Conservation (phyloP, 495 filamentous ascomycete species). For the Monascus purpureus region DNA sequence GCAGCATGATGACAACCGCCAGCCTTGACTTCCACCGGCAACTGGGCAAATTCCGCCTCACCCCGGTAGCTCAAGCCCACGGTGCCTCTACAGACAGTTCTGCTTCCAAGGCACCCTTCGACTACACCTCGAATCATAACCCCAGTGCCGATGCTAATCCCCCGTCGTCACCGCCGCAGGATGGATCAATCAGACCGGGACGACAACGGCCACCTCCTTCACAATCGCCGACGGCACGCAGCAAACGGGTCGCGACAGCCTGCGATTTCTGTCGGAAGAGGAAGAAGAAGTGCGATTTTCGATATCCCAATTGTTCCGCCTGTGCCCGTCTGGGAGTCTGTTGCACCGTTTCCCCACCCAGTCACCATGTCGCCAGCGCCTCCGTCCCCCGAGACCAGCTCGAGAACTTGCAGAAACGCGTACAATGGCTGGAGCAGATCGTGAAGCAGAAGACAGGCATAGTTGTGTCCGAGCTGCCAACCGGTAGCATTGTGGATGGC, state of each 20-base stretch:
- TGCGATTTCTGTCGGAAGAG: constrained; percentile 40
- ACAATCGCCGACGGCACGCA: no score
- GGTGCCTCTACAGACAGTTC: no score
- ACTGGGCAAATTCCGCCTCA: no score
- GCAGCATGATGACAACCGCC: no score
- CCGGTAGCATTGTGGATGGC: constrained; percentile 22
- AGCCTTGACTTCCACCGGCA: no score
- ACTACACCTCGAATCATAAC: no score
- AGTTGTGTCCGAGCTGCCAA: constrained; percentile 19
- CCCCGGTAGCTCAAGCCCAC: no score
- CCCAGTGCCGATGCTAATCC: no score
- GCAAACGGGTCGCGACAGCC: constrained; percentile 33
- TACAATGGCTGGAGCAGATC: constrained; percentile 34
- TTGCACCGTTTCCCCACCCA: constrained; percentile 32
- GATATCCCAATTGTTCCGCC: constrained; percentile 38
- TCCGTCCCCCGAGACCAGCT: constrained; percentile 35
- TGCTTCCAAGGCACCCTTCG: no score
- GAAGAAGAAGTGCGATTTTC: constrained; percentile 42
- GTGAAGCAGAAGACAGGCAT: constrained; percentile 27
- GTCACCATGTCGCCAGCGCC: constrained; percentile 26
- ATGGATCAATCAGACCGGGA: no score
- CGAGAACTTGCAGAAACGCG: constrained; percentile 37
- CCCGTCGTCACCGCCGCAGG: no score
- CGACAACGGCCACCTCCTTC: no score
- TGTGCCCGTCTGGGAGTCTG: constrained; percentile 37